Percentiles rank a stretch among this genome's conserved stretches.
Evolutionary conservation across 176 grass and related monocot species (phyloP).

Genomic region (Puya raimondii): DNA sequence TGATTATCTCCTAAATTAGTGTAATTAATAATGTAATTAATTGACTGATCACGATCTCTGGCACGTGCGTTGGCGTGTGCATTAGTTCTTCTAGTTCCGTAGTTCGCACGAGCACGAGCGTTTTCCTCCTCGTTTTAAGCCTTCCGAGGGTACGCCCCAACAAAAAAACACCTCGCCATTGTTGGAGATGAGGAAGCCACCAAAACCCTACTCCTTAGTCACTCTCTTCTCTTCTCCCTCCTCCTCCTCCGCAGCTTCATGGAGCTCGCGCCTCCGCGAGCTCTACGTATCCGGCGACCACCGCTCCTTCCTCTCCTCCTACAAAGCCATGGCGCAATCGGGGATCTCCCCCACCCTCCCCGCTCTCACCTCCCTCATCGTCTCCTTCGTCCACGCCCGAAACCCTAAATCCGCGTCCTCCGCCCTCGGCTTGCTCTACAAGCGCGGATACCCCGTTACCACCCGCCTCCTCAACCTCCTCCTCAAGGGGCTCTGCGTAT

Average conservation of each 20-base stretch:
- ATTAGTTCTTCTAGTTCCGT: no score
- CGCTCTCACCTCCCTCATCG: background rate
- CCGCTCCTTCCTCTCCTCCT: background rate
- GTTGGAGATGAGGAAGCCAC: background rate
- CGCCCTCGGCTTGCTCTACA: conserved; percentile 20
- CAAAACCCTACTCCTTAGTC: background rate
- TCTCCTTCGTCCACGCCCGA: background rate
- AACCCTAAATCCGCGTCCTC: background rate
- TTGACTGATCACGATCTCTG: no score
- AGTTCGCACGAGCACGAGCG: no score
- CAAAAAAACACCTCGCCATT: no score
- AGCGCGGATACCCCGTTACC: conserved; percentile 16
- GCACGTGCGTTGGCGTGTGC: no score
- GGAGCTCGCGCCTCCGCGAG: background rate
- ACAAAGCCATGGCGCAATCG: background rate
- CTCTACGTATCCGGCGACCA: background rate
- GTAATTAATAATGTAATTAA: no score
- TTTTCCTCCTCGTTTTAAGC: no score
- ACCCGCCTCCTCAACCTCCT: conserved; percentile 18
- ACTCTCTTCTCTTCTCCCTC: background rate
- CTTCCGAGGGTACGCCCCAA: no score
- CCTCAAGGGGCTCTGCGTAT: conserved; percentile 21
- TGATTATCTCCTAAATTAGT: no score
- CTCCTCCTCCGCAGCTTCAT: background rate
- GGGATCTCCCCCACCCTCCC: background rate